Conservation (phyloP, 2,329 filamentous ascomycete species). For the Phialophora macrospora region DNA sequence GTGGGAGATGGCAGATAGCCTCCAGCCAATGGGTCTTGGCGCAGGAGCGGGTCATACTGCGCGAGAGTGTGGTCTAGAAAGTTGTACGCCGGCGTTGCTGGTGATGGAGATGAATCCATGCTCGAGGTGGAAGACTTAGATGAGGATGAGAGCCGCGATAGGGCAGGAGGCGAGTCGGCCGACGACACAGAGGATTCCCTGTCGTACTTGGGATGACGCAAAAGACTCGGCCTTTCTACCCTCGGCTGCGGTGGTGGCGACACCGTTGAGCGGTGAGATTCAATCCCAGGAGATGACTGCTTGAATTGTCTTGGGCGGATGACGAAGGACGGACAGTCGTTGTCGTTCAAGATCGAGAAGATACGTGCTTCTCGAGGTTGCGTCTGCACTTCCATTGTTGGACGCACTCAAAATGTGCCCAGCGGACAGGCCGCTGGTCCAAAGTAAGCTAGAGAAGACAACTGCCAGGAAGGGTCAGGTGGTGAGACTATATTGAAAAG, state of each 20-base stretch:
- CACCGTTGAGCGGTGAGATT: conserved; percentile 6
- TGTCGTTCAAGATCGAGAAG: conserved; percentile 54
- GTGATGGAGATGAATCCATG: conserved; percentile 41
- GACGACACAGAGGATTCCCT: conserved; percentile 38
- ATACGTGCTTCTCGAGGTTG: conserved; percentile 39
- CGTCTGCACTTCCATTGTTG: conserved; percentile 41
- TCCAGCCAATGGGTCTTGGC: conserved; percentile 31
- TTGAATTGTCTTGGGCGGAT: conserved; percentile 44
- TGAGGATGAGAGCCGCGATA: conserved; percentile 35
- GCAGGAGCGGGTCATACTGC: conserved; percentile 38
- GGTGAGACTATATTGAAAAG: not conserved
- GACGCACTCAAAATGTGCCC: conserved; percentile 35
- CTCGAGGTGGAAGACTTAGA: conserved; percentile 37
- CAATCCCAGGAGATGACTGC: conserved; percentile 31
- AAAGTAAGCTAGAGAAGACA: conserved; percentile 25
- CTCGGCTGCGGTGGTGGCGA: conserved; percentile 30
- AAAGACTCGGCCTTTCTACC: conserved; percentile 33
- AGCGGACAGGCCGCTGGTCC: conserved; percentile 38
- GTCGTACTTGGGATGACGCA: conserved; percentile 33
- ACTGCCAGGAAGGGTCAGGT: conserved; percentile 22
- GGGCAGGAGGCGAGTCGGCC: conserved; percentile 35
- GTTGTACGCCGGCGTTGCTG: conserved; percentile 38
- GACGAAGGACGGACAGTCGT: conserved; percentile 54
- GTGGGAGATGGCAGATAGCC: conserved; percentile 38
- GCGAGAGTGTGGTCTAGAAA: conserved; percentile 34